Evolutionary conservation across 495 filamentous ascomycete genomes (phyloP), one percentile per base, ranked within the genome.

Genomic region (Tuber brumale): DNA sequence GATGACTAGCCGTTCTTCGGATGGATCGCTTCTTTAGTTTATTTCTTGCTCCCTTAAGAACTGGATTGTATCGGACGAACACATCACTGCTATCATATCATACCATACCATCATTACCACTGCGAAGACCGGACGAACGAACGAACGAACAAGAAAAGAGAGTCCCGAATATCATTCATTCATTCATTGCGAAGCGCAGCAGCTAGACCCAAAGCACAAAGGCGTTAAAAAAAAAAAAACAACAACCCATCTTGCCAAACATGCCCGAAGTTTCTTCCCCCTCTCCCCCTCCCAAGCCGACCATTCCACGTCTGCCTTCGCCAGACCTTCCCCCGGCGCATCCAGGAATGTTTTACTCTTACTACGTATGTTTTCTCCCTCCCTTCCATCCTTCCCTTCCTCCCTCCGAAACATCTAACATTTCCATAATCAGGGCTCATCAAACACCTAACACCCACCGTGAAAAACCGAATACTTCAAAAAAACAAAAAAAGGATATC

Each of bases 311-410:
- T 76, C 76, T 80, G 23, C 70, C 72, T 8, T 79, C 78, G 21
- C 78, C 78, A 57, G 78, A 80, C 45, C 75, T 80, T 31, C 78
- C 78, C 23, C 76, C 78, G 14, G 76, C 71, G 14, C 70, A 46
- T 7, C 19, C 45, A 6, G 78, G 78, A 51, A 80, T 80, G 78
- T 80, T 80, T 35, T 72, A 69, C 61, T 75, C 74, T 44, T 75
- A 72, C 35, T 79, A 78, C 57, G 76, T 80, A 74, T 31, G 70
- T 69, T 35, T 44, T 27, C 45, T 16, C 37, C 16, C 19, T 35
- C 16, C 51, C 31, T 19, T 37, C 9, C 1, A 2, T 7, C n/a
- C 10, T 14, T 27, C 27, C 27, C 48, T 9, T 6, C 23, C 7
- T 9, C 72, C 46, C n/a, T 37, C 41, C n/a, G 12, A 16, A 73